Evolutionary conservation across 768 basidiomycete species (phyloP).

Genomic region (Mycena sanguinolenta): DNA sequence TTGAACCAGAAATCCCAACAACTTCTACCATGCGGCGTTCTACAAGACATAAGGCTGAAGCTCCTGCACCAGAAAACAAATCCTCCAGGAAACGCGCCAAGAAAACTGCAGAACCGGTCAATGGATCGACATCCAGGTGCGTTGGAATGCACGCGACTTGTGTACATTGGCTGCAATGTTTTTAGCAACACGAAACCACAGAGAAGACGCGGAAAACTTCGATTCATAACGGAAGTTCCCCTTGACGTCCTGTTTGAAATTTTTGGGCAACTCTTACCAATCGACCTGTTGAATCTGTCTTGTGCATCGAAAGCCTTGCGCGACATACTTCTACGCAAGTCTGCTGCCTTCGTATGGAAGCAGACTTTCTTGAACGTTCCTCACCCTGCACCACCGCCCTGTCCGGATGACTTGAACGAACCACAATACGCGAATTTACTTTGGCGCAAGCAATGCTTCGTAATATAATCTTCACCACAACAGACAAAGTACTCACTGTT

Average conservation of each 20-base stretch:
- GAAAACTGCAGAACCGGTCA: slow-evolving; percentile 1
- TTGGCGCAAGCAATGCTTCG: slow-evolving; percentile 51
- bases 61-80: not conserved
- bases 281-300: slow-evolving; percentile 57
- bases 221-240: slow-evolving; percentile 49
- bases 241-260: slow-evolving; percentile 55
- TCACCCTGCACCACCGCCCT: slow-evolving; percentile 34
- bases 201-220: slow-evolving; percentile 43
- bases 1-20: too few species aligned
- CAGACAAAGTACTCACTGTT: not conserved
- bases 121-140: slow-evolving; percentile 1
- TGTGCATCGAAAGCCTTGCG: slow-evolving; percentile 53
- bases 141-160: not conserved
- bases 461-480: slow-evolving; percentile 22
- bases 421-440: slow-evolving; percentile 52
- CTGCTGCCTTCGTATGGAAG: slow-evolving; percentile 49
- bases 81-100: not conserved
- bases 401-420: slow-evolving; percentile 48
- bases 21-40: slow-evolving; percentile 16
- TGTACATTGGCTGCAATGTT: not conserved
- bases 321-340: slow-evolving; percentile 45
- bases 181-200: slow-evolving; percentile 24
- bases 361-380: slow-evolving; percentile 43
- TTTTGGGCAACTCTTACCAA: slow-evolving; percentile 52
- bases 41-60: not conserved